Base-by-base conservation (phyloP, 2,329 filamentous ascomycete species). In the Scedosporium minutisporum region DNA sequence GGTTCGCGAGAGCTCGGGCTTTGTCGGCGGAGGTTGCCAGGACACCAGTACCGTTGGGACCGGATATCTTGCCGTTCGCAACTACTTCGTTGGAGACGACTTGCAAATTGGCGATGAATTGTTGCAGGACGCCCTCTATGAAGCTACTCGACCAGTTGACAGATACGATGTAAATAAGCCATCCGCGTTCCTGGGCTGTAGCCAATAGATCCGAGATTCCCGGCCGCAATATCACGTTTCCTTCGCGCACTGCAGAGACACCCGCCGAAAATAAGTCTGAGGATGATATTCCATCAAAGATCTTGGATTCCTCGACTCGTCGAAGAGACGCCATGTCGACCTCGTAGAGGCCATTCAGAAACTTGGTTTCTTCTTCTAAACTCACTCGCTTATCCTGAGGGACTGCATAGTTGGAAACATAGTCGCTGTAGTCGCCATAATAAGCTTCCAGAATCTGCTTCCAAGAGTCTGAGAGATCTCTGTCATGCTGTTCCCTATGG, bases 141-240 rank as follows among this genome's bases (percentile, higher is more conserved):
- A 82, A 82, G 4, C 75, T 73, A 1, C 69, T 65, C 7, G 79
- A 81, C 80, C 80, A 82, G 66, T 82, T 83, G 48, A 83, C 78
- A 4, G 80, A 82, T 27, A 83, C 70, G 16, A 84, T 69, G 53
- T 73, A 74, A 27, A 79, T 71, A 0, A 67, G 65, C 75, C 77
- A 79, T 3, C 71, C 72, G 10, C 69, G 70, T 0, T 63, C 65
- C 3, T 55, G 42, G 3, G 71, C 71, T 3, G 68, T 57, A 1
- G 42, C 53, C 29, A 77, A 58, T 16, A 78, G 55, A 0, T 73
- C 70, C 1, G 57, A 46, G 58, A 82, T 80, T 0, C 81, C 80
- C 0, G 70, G 67, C 9, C 77, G 67, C 1, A 81, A 65, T 21
- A 62, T 61, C 9, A 80, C 70, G 3, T 66, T 66, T 0, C 75